A percentile compares a stretch with the other conserved stretches of the same genome.
phyloP scores from a whole-genome alignment of 768 basidiomycete genomes.

The Rhizopogon sp. region DNA sequence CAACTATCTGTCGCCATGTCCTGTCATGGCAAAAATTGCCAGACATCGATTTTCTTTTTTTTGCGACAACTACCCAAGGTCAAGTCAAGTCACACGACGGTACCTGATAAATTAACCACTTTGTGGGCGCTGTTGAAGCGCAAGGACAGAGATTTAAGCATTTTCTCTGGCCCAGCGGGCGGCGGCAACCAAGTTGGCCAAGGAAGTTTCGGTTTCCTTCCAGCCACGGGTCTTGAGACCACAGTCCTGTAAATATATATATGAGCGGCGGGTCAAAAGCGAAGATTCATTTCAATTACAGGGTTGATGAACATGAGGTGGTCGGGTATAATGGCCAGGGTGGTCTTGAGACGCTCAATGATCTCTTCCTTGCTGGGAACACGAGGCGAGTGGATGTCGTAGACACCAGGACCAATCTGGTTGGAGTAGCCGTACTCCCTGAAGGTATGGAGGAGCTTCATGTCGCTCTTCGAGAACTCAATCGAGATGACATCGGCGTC shows the following conservation, averaged over 20 bases:
- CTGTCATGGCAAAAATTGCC: constrained; percentile 13
- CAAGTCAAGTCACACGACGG: constrained; percentile 42
- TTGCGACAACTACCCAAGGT: constrained; percentile 52
- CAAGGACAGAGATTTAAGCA: constrained; percentile 52
- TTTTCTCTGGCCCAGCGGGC: constrained; percentile 90
- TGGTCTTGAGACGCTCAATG: constrained; percentile 82
- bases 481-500: constrained; percentile 99
- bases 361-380: constrained; percentile 92
- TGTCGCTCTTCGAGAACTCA: constrained; percentile 97
- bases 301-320: constrained; percentile 91
- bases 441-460: constrained; percentile 96
- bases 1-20: constrained; percentile 17
- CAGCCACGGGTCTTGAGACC: constrained; percentile 98
- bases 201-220: constrained; percentile 93
- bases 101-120: constrained; percentile 54
- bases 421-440: constrained; percentile 93
- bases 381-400: constrained; percentile 99
- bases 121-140: constrained; percentile 93
- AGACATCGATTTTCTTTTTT: constrained; percentile 17
- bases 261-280: constrained; percentile 1
- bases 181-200: constrained; percentile 82
- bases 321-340: constrained; percentile 77
- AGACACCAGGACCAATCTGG: constrained; percentile 97
- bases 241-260: constrained; percentile 56
- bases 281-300: constrained; percentile 27